Evolutionary conservation across 208 protist species (phyloP).

Genomic region (Phytomonas sp.): DNA sequence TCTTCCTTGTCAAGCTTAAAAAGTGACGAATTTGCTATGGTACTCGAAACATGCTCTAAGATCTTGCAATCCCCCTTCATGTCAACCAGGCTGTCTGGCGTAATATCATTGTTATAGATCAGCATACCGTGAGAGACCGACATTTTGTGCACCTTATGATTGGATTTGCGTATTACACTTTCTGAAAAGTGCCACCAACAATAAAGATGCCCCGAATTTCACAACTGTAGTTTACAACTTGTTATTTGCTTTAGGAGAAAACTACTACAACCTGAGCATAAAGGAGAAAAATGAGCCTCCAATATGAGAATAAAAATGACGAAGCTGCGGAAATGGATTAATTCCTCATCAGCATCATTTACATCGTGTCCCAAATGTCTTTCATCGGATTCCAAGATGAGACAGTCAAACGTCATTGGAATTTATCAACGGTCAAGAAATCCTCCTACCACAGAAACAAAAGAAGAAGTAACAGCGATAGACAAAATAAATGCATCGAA

Average conservation of each 20-base stretch:
- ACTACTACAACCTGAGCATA: neutral
- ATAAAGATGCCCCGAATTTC: neutral
- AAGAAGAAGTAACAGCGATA: neutral
- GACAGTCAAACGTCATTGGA: neutral
- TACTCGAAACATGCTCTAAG: constrained; percentile 63
- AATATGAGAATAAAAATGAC: neutral
- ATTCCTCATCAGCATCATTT: neutral
- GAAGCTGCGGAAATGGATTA: neutral
- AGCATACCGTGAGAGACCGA: constrained; percentile 83
- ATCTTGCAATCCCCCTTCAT: constrained; percentile 79
- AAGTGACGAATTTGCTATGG: constrained; percentile 77
- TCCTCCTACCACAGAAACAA: neutral
- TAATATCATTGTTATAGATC: constrained; percentile 89
- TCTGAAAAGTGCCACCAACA: neutral
- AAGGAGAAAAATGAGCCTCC: neutral
- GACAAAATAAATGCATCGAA: neutral
- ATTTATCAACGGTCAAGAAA: neutral
- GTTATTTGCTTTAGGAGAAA: neutral
- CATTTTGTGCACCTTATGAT: constrained; percentile 14
- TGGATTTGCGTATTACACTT: neutral
- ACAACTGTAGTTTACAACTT: neutral
- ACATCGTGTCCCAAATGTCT: neutral
- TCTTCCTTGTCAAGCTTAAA: constrained; percentile 89
- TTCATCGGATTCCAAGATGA: neutral
- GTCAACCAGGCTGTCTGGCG: constrained; percentile 79